Percentiles rank a stretch among this genome's conserved stretches.
Evolutionary conservation across 78 protist genomes (phyloP).

Genomic region (Dictyostelium firmibasis): DNA sequence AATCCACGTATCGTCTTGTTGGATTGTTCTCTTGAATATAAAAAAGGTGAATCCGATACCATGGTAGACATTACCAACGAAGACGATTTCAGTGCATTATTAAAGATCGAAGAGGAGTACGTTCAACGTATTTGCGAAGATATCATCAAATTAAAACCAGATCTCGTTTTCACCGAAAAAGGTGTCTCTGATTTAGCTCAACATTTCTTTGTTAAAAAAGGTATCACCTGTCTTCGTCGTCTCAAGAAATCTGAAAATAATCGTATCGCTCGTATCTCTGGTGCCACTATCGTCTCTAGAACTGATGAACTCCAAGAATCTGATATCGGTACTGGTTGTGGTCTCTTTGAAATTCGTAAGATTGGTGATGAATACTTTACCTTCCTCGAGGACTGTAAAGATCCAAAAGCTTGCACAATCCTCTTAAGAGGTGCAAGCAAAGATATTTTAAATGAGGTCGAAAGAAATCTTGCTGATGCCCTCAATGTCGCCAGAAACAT

Average conservation of each 20-base stretch:
- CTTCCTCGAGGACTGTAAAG: conserved; percentile 96
- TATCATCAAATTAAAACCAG: conserved; percentile 97
- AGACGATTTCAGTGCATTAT: conserved; percentile 87
- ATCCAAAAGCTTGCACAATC: conserved; percentile 99
- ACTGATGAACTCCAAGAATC: conserved; percentile 96
- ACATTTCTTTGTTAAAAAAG: conserved; percentile 94
- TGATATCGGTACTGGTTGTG: conserved; percentile 97
- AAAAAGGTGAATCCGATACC: conserved; percentile 98
- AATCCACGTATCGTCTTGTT: conserved; percentile 98
- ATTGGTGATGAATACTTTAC: conserved; percentile 99
- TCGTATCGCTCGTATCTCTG: conserved; percentile 98
- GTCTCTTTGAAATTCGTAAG: conserved; percentile 95
- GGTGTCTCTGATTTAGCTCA: conserved; percentile 97
- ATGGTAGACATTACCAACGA: conserved; percentile 94
- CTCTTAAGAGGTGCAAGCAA: conserved; percentile 99
- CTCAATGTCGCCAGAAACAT: conserved; percentile 98
- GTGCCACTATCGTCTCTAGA: conserved; percentile 98
- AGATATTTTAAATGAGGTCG: conserved; percentile 98
- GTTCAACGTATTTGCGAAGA: conserved; percentile 89
- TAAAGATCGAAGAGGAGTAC: conserved; percentile 96
- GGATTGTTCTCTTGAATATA: conserved; percentile 99
- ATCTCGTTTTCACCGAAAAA: conserved; percentile 99
- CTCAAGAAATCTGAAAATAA: conserved; percentile 99
- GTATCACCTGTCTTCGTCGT: conserved; percentile 98
- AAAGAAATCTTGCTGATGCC: conserved; percentile 97